Evolutionary conservation across 2,329 filamentous ascomycete genomes (phyloP), one percentile per base, ranked within the genome.

Genomic region (Chrysoporthe austroafricana): DNA sequence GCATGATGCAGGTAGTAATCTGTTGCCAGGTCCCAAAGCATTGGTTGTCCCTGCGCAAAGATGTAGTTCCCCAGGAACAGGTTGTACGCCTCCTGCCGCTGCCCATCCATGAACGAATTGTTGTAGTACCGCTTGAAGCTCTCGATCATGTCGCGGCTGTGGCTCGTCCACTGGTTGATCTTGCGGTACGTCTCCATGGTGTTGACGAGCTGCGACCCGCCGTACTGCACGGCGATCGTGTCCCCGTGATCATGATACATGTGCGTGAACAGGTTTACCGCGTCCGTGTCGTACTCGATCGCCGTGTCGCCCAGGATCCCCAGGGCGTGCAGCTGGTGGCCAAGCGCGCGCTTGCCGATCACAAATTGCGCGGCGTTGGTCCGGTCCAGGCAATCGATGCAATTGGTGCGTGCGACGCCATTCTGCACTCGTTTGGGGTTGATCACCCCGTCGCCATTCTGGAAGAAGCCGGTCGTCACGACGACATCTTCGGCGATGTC

Each of bases 171-270:
- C 77, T 98, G 95, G 73, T 98, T 98, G 77, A 97, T 97, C 80
- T 98, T 98, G 67, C 96, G 91, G 78, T 99, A 99, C 4, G 96
- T 99, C 72, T 97, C 94, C 94, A 99, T 98, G 0, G 96, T 99
- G 77, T 99, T 99, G 73, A 99, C 96, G 0, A 99, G 86, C 78
- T 99, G 96, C 2, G 94, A 98, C 11, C 96, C 96, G 66, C 96
- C 96, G 73, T 99, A 99, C 77, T 99, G 96, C 64, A 98, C 91
- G 0, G 96, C 96, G 74, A 99, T 98, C 4, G 94, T 97, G 78
- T 99, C 96, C 67, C 96, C 96, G 76, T 99, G 96, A 73, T 97
- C 94, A 77, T 98, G 94, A 81, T 94, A 97, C 95, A 99, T 98
- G 74, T 97, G 92, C 1, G 96, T 98, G 73, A 99, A 97, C 11